Conservation (phyloP, 768 basidiomycete genomes). For the Termitomyces sp. region DNA sequence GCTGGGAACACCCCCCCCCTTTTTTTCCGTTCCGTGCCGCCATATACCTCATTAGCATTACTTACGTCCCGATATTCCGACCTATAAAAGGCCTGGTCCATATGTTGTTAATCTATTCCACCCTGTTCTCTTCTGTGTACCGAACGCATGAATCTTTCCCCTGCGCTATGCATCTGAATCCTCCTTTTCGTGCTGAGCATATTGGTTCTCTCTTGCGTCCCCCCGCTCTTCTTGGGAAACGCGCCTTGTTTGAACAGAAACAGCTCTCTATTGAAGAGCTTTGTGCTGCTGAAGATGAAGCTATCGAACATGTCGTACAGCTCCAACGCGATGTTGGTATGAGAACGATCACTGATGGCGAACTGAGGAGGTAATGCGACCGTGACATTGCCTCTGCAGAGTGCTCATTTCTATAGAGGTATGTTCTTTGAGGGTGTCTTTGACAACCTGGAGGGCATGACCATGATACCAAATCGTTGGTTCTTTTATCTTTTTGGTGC, state of each 20-base stretch:
- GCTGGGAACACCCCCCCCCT: too few species aligned
- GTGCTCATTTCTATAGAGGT: slow-evolving; percentile 28
- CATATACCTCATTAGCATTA: too few species aligned
- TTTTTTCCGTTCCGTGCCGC: slow-evolving; percentile 1
- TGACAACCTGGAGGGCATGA: slow-evolving; percentile 64
- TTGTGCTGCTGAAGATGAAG: slow-evolving; percentile 44
- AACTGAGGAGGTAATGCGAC: slow-evolving; percentile 34
- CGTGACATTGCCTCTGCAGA: not conserved
- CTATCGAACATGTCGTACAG: slow-evolving; percentile 47
- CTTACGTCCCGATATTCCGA: too few species aligned
- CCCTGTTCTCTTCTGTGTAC: too few species aligned
- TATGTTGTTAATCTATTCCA: too few species aligned
- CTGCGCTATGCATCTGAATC: slow-evolving; percentile 25
- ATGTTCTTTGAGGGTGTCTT: slow-evolving; percentile 67
- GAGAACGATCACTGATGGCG: slow-evolving; percentile 62
- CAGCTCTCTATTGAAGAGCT: slow-evolving; percentile 42
- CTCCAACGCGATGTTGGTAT: slow-evolving; percentile 54
- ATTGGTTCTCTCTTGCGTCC: slow-evolving; percentile 62
- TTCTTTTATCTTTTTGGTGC: not conserved
- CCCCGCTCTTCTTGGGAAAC: slow-evolving; percentile 41
- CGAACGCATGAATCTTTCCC: slow-evolving; percentile 17
- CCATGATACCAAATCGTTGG: slow-evolving; percentile 44
- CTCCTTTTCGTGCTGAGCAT: slow-evolving; percentile 52
- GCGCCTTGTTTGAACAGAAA: slow-evolving; percentile 37
- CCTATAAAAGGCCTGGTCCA: slow-evolving; percentile 5